A percentile compares a stretch with the other conserved stretches of the same genome.
Conservation (phyloP, 2,329 filamentous ascomycete genomes). For the Sporothrix variecibatus region DNA sequence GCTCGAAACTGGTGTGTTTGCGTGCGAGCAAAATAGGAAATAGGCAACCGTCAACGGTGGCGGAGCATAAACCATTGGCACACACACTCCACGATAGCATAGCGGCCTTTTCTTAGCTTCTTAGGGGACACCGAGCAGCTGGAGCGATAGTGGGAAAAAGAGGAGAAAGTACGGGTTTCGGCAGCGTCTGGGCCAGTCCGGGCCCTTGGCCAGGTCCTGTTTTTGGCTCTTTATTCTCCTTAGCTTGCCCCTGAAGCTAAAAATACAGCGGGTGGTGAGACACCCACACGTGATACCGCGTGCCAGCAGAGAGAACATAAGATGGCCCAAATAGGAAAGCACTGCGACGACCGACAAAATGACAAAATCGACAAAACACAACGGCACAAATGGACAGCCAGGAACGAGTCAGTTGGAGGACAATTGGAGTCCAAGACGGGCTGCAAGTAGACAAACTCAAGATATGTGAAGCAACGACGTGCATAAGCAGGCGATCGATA, state of each 20-base stretch:
- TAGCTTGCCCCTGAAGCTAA: conserved; percentile 13
- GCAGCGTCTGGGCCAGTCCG: not conserved
- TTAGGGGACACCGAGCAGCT: not conserved
- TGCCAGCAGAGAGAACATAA: not conserved
- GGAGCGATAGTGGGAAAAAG: not conserved
- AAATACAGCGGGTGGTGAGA: conserved; percentile 6
- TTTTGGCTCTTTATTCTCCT: not conserved
- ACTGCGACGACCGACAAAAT: not conserved
- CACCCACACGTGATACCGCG: conserved; percentile 9
- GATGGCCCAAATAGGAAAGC: not conserved
- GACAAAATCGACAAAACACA: no score
- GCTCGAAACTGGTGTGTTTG: not conserved
- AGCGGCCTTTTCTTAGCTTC: not conserved
- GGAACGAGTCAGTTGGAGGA: not conserved
- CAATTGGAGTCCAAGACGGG: not conserved
- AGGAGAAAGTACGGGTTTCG: conserved; percentile 9
- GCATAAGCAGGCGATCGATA: not conserved
- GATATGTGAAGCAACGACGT: not conserved
- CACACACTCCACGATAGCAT: not conserved
- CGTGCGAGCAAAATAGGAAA: not conserved
- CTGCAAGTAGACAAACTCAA: not conserved
- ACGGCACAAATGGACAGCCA: not conserved
- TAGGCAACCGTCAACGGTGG: conserved; percentile 17
- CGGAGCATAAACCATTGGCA: conserved; percentile 5
- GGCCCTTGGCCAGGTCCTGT: conserved; percentile 2